A percentile compares a stretch with the other conserved stretches of the same genome.
Evolutionary conservation across 208 protist species (phyloP).

Genomic region (Blastocrithidia nonstop): DNA sequence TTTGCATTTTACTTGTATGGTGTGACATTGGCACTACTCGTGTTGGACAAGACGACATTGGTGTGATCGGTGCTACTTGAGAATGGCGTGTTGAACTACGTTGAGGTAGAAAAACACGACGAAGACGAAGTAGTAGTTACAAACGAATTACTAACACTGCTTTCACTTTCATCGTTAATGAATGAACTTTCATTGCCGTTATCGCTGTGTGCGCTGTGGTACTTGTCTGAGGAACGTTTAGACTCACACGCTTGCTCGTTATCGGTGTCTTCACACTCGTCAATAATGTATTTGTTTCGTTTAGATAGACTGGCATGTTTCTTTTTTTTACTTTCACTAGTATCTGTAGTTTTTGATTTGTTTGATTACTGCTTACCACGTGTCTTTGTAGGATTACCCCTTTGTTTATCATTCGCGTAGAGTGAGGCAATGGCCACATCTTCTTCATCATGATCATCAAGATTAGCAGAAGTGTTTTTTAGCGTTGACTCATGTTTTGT

Average conservation of each 20-base stretch:
- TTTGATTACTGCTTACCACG: not conserved
- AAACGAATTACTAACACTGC: not conserved
- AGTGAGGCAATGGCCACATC: constrained; percentile 1
- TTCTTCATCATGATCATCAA: not conserved
- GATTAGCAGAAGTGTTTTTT: no score
- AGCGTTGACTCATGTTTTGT: no score
- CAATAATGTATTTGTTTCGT: not conserved
- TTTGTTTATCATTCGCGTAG: not conserved
- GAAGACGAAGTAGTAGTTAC: not conserved
- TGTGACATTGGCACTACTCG: no score
- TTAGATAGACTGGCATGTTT: no score
- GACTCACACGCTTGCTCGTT: not conserved
- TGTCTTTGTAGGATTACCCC: not conserved
- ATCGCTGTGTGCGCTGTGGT: not conserved
- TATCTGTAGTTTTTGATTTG: no score
- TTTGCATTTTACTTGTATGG: no score
- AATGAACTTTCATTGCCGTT: constrained; percentile 2
- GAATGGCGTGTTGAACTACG: not conserved
- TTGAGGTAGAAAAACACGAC: not conserved
- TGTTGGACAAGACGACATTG: no score
- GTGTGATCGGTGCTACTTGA: not conserved
- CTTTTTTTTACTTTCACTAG: no score
- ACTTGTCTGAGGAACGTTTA: not conserved
- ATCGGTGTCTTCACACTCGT: constrained; percentile 1
- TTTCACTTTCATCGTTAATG: constrained; percentile 4